phyloP scores from a whole-genome alignment of 1,284 basidiomycete species.

The Marasmius fiardii region DNA sequence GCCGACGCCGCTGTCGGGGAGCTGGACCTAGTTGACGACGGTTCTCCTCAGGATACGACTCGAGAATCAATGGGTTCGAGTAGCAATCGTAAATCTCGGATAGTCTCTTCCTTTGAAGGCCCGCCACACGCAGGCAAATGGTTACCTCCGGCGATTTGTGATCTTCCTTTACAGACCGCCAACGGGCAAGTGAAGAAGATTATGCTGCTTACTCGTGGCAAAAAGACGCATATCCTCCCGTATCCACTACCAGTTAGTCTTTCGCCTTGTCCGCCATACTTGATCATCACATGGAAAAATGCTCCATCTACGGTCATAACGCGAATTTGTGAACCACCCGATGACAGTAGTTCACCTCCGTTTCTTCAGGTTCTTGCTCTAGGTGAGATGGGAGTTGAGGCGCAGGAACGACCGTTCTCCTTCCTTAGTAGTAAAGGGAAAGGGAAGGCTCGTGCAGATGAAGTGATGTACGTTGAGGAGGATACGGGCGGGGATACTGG shows the following conservation, averaged over 20 bases:
- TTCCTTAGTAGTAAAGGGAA: constrained; percentile 43
- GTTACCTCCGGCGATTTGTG: constrained; percentile 49
- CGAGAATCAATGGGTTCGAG: constrained; percentile 19
- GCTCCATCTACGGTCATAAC: constrained; percentile 52
- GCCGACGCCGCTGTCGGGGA: constrained; percentile 77
- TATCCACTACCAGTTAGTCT: constrained; percentile 61
- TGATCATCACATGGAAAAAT: constrained; percentile 54
- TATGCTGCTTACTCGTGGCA: constrained; percentile 66
- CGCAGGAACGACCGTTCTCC: constrained; percentile 55
- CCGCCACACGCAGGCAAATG: constrained; percentile 36
- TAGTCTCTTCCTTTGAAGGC: constrained; percentile 13
- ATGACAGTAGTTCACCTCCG: constrained; percentile 30
- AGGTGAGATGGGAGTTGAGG: constrained; percentile 65
- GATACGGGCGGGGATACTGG: constrained; percentile 66
- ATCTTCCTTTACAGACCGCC: constrained; percentile 40
- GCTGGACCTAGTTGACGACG: constrained; percentile 61
- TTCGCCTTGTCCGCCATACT: constrained; percentile 44
- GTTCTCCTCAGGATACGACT: constrained; percentile 20
- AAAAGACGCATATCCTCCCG: constrained; percentile 62
- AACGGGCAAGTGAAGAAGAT: constrained; percentile 34
- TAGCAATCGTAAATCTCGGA: constrained; percentile 23
- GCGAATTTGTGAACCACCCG: constrained; percentile 41
- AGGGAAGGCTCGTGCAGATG: constrained; percentile 40
- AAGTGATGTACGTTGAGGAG: constrained; percentile 47
- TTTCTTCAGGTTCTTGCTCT: constrained; percentile 67